Evolutionary conservation across 1,284 basidiomycete species (phyloP).

Genomic region (Leccinum subfulvum): DNA sequence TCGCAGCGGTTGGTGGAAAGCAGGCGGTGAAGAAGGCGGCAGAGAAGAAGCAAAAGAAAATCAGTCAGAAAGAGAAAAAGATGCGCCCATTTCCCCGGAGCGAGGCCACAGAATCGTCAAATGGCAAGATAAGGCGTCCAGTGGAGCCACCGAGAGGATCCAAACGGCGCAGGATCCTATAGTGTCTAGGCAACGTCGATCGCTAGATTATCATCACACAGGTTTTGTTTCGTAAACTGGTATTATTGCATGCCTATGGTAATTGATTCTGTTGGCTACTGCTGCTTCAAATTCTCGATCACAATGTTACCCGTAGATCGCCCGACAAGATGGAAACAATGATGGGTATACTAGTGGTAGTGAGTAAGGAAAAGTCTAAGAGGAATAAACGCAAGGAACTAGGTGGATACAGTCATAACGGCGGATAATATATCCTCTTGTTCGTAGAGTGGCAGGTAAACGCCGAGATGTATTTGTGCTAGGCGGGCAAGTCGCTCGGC

Average conservation of each 20-base stretch:
- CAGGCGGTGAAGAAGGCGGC: slow-evolving; percentile 83
- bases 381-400: slow-evolving; percentile 19
- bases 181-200: background rate
- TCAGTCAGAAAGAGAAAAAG: slow-evolving; percentile 87
- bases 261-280: slow-evolving; percentile 31
- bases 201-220: background rate
- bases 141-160: slow-evolving; percentile 3
- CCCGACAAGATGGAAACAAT: slow-evolving; percentile 31
- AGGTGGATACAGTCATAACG: slow-evolving; percentile 22
- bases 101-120: slow-evolving; percentile 6
- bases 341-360: slow-evolving; percentile 30
- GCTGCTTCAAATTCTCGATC: slow-evolving; percentile 29
- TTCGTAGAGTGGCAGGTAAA: slow-evolving; percentile 73
- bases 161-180: slow-evolving; percentile 28
- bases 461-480: slow-evolving; percentile 68
- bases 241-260: slow-evolving; percentile 34
- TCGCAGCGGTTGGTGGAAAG: slow-evolving; percentile 73
- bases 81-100: slow-evolving; percentile 62
- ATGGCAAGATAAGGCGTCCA: slow-evolving; percentile 19
- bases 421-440: slow-evolving; percentile 52
- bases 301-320: slow-evolving; percentile 23
- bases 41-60: slow-evolving; percentile 86
- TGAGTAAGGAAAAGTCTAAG: slow-evolving; percentile 26
- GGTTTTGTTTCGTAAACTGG: slow-evolving; percentile 4
- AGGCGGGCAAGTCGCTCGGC: slow-evolving; percentile 69